Conservation (phyloP, 1,284 basidiomycete species). For the Gomphus bonarii region DNA sequence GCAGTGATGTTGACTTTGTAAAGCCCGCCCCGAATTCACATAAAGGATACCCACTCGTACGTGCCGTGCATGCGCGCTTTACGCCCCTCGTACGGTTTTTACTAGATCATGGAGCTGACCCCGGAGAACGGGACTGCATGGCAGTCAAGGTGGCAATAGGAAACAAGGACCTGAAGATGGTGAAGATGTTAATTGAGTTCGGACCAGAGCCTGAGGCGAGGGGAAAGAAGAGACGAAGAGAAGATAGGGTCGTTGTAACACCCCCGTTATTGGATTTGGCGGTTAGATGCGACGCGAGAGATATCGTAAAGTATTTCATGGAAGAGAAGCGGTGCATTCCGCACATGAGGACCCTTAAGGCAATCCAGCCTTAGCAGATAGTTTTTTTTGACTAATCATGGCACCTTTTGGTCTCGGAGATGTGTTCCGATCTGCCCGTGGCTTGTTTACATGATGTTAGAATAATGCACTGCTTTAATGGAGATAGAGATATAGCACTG, state of each 20-base stretch:
- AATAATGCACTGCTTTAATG: no score
- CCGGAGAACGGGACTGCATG: constrained; percentile 45
- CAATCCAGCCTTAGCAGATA: constrained; percentile 23
- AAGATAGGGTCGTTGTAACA: constrained; percentile 49
- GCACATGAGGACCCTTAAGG: constrained; percentile 52
- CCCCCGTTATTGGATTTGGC: constrained; percentile 53
- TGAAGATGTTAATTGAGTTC: constrained; percentile 67
- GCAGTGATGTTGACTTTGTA: constrained; percentile 22
- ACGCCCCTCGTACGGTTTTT: constrained; percentile 58
- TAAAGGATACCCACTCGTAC: constrained; percentile 69
- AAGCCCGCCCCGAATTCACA: constrained; percentile 43
- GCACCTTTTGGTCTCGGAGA: no score
- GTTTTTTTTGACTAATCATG: no score
- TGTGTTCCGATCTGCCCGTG: no score
- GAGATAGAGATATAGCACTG: no score
- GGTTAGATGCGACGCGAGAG: constrained; percentile 48
- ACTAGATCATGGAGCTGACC: constrained; percentile 62
- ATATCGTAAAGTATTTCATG: constrained; percentile 66
- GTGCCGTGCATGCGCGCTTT: constrained; percentile 59
- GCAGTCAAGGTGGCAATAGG: constrained; percentile 69
- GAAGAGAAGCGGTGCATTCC: constrained; percentile 68
- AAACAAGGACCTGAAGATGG: constrained; percentile 52
- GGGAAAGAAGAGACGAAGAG: constrained; percentile 40
- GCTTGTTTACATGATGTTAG: no score
- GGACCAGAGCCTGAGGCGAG: constrained; percentile 16